Evolutionary conservation across 768 basidiomycete species (phyloP), one percentile per base, ranked within the genome.

Genomic region (Hygrocybe punicea): DNA sequence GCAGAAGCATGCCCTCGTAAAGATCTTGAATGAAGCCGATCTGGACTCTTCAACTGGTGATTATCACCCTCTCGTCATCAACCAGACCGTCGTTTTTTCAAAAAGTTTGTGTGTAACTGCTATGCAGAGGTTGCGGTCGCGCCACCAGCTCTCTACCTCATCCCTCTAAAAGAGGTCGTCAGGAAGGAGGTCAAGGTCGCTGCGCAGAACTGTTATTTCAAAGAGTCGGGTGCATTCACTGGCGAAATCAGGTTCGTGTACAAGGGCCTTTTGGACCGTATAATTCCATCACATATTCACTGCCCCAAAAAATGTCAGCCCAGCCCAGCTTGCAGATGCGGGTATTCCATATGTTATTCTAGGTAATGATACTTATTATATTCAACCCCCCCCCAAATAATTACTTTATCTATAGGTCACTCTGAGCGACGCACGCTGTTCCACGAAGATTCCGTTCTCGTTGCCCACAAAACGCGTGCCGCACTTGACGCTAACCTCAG

Each of bases 341-440:
- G 80, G 78, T 6, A 84, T 98, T 57, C 88, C 89, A 56, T 98
- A 90, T 70, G 93, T 97, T 63, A 89, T 99, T 71, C 83, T 98
- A 51, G 96, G 89, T 89, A 64, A n/a, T n/a, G n/a, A n/a, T n/a
- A n/a, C n/a, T n/a, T n/a, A n/a, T n/a, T n/a, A n/a, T n/a, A n/a
- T n/a, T n/a, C n/a, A n/a, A n/a, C n/a, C n/a, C n/a, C n/a, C n/a
- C 58, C 56, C 24, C 47, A 36, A 21, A 13, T 24, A 56, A 4
- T 3, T 25, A 33, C 21, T 13, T 19, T 47, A 6, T 47, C 45
- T 21, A 25, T 40, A 89, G 89, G 96, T 36, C 97, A 99, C 80
- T 98, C 95, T 45, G 97, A 99, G 73, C 91, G 97, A 62, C 87
- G 97, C 59, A 87, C 91, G 7, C 71, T 94, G 61, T 99, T 98